Conservation (phyloP, 495 filamentous ascomycete species). For the Penicillium coprophilum region DNA sequence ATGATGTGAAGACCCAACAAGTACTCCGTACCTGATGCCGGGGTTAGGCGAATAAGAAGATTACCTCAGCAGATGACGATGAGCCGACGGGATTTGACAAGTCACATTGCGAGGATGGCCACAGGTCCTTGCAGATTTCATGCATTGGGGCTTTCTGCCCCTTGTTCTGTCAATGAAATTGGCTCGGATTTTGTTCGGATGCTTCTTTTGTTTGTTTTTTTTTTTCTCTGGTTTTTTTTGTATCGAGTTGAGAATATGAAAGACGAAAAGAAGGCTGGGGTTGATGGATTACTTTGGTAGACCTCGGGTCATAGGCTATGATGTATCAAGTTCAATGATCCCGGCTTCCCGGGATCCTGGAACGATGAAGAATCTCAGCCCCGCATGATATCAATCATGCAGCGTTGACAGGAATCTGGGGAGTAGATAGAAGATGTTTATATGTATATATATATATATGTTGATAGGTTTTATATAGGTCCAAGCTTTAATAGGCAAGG, state of each 20-base stretch:
- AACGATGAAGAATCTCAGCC: constrained; percentile 12
- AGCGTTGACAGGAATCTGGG: constrained; percentile 12
- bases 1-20: constrained; percentile 4
- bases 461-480: neutral
- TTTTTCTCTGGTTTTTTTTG: too few species aligned
- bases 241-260: too few species aligned
- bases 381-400: constrained; percentile 21
- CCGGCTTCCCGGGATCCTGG: constrained; percentile 18
- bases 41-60: too few species aligned
- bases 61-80: constrained; percentile 25
- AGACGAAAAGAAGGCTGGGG: neutral
- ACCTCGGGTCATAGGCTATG: constrained; percentile 2
- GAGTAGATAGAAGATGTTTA: neutral
- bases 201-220: neutral
- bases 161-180: constrained; percentile 8
- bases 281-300: constrained; percentile 1
- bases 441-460: neutral
- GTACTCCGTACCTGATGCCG: neutral
- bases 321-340: constrained; percentile 7
- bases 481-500: constrained; percentile 4
- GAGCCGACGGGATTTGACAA: constrained; percentile 27
- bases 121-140: constrained; percentile 41
- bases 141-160: constrained; percentile 20
- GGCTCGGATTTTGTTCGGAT: neutral
- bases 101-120: constrained; percentile 37